phyloP scores from a whole-genome alignment of 805 yeast genomes.

The Candida ovalis region DNA sequence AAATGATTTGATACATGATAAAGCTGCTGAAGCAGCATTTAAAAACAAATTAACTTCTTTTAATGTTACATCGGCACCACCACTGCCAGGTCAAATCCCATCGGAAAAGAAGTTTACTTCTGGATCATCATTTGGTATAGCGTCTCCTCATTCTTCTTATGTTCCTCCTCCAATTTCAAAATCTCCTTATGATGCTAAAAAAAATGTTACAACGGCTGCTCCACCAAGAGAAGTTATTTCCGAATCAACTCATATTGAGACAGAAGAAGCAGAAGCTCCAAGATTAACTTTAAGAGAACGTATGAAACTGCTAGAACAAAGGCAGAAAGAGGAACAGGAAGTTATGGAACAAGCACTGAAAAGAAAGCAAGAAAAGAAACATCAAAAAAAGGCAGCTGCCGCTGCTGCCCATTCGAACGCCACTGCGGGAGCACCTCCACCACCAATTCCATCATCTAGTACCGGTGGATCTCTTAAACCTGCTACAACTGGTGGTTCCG shows the following conservation, averaged over 20 bases:
- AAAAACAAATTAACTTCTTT: constrained; percentile 49
- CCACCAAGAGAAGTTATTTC: constrained; percentile 22
- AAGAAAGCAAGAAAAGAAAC: constrained; percentile 49
- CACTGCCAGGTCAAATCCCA: constrained; percentile 32
- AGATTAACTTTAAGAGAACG: constrained; percentile 82
- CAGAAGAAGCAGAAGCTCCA: constrained; percentile 57
- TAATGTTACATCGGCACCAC: constrained; percentile 40
- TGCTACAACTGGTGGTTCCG: neutral
- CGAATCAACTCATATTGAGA: constrained; percentile 25
- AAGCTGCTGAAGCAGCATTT: constrained; percentile 28
- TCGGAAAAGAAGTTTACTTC: constrained; percentile 42
- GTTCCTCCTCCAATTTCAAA: constrained; percentile 40
- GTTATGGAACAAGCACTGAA: constrained; percentile 62
- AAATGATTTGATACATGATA: neutral
- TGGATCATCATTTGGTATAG: constrained; percentile 51
- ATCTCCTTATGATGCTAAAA: constrained; percentile 24
- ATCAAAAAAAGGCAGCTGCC: constrained; percentile 28
- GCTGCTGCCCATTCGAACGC: constrained; percentile 2
- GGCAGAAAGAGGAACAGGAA: constrained; percentile 69
- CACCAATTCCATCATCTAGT: constrained; percentile 1
- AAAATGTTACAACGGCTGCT: constrained; percentile 9
- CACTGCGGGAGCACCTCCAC: constrained; percentile 1
- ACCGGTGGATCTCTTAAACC: constrained; percentile 14
- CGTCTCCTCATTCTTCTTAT: constrained; percentile 57
- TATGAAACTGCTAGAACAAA: constrained; percentile 76